These are phyloP conservation scores for Candida vaughaniae DNA, from an alignment of 805 yeast genomes.

Conservation along the genomic window DNA sequence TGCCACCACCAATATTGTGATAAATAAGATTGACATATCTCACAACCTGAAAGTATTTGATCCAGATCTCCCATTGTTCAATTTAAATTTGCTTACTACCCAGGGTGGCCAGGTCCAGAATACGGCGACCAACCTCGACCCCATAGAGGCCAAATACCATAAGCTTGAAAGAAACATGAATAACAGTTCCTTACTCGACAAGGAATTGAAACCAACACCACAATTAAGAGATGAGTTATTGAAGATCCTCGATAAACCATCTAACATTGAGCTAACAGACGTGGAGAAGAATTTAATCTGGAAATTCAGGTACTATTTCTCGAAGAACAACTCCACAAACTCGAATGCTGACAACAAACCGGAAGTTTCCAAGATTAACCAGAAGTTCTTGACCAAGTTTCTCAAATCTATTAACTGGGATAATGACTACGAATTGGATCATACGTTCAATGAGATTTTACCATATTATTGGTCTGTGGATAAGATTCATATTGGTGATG, in stretches of 20 bases:
- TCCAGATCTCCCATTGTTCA: conserved; percentile 32
- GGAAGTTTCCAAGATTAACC: conserved; percentile 39
- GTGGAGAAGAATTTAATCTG: conserved; percentile 85
- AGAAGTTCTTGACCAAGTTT: conserved; percentile 64
- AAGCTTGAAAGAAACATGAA: conserved; percentile 76
- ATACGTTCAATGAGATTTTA: conserved; percentile 67
- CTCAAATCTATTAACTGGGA: conserved; percentile 87
- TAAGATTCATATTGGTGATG: conserved; percentile 78
- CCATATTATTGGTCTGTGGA: conserved; percentile 61
- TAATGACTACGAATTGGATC: conserved; percentile 75
- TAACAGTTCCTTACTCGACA: conserved; percentile 72
- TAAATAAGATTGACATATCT: conserved; percentile 34
- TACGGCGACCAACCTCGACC: conserved; percentile 44
- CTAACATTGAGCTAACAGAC: conserved; percentile 76
- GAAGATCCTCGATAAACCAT: conserved; percentile 70
- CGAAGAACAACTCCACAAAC: conserved; percentile 25
- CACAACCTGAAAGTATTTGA: conserved; percentile 41
- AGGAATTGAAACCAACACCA: conserved; percentile 86
- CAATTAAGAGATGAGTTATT: conserved; percentile 72
- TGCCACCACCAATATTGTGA: conserved; percentile 23
- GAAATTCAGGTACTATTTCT: conserved; percentile 80
- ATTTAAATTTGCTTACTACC: background rate
- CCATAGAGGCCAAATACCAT: conserved; percentile 85
- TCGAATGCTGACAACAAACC: conserved; percentile 9
- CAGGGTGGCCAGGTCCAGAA: background rate